phyloP scores from a whole-genome alignment of 140 eudicot species.

The Stevia rebaudiana region DNA sequence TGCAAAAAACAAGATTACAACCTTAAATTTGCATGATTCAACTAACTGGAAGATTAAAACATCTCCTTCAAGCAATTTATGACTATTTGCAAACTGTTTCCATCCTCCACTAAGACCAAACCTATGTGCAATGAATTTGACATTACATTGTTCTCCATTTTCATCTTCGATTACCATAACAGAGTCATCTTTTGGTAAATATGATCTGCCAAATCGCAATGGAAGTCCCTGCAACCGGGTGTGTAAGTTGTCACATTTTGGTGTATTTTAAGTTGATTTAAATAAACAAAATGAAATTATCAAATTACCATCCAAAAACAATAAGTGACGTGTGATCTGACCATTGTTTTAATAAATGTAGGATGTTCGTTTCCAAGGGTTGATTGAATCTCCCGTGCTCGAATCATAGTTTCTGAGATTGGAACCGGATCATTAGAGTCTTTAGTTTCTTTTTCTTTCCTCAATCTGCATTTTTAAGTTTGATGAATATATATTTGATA shows the following conservation, averaged over 20 bases:
- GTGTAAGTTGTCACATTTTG: not conserved
- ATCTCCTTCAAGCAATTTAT: slow-evolving; percentile 72
- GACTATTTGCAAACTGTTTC: slow-evolving; percentile 56
- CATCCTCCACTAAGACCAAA: slow-evolving; percentile 81
- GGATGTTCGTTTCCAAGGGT: slow-evolving; percentile 49
- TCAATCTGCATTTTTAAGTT: slow-evolving; percentile 19
- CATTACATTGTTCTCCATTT: slow-evolving; percentile 40
- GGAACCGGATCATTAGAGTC: slow-evolving; percentile 20
- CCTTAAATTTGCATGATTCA: slow-evolving; percentile 64
- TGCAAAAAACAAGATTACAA: slow-evolving; percentile 13
- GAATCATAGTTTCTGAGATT: slow-evolving; percentile 42
- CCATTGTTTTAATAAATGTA: slow-evolving; percentile 39
- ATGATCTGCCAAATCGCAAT: slow-evolving; percentile 49
- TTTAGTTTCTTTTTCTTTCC: slow-evolving; percentile 20
- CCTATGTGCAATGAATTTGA: slow-evolving; percentile 50
- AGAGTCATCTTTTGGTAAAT: slow-evolving; percentile 46
- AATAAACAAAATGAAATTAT: not conserved
- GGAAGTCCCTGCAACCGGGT: slow-evolving; percentile 55
- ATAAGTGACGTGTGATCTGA: slow-evolving; percentile 50
- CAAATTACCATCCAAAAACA: slow-evolving; percentile 78
- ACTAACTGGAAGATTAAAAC: slow-evolving; percentile 66
- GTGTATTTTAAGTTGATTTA: not conserved
- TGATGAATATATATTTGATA: not conserved
- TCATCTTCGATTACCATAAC: slow-evolving; percentile 46
- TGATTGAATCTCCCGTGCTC: slow-evolving; percentile 49